These are phyloP conservation scores for Lachnellula subtilissima DNA, from an alignment of 2,329 filamentous ascomycete species.

Conservation along the genomic window DNA sequence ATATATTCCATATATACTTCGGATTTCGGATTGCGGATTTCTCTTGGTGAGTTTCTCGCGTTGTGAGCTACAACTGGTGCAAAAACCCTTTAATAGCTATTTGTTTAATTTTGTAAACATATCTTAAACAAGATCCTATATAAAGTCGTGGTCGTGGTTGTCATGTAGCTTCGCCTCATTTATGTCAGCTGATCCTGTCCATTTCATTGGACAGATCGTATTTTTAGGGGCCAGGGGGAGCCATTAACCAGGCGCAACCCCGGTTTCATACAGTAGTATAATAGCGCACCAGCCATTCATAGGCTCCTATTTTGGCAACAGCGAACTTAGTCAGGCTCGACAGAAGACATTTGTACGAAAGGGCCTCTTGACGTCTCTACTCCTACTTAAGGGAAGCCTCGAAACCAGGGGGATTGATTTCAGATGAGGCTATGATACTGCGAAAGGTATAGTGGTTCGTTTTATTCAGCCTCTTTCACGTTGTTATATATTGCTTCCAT, in stretches of 20 bases:
- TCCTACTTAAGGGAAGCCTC: background rate
- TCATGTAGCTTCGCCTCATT: background rate
- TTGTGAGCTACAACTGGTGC: no score
- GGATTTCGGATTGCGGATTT: no score
- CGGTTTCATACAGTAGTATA: background rate
- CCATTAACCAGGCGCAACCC: background rate
- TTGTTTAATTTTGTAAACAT: background rate
- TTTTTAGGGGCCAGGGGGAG: background rate
- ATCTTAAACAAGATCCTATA: background rate
- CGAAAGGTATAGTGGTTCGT: background rate
- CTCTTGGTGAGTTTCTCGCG: no score
- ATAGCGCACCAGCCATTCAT: background rate
- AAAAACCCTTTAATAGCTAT: no score
- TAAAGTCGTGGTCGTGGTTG: background rate
- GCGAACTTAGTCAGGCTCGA: background rate
- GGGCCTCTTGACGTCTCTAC: background rate
- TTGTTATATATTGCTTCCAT: background rate
- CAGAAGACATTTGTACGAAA: background rate
- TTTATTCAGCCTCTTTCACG: background rate
- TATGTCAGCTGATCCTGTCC: background rate
- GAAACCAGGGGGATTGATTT: background rate
- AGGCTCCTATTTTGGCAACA: background rate
- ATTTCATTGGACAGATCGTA: background rate
- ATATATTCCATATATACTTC: no score
- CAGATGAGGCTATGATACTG: background rate